These are phyloP conservation scores for Macadamia tetraphylla DNA, from an alignment of 164 flowering plant genomes.

Conservation along the genomic window DNA sequence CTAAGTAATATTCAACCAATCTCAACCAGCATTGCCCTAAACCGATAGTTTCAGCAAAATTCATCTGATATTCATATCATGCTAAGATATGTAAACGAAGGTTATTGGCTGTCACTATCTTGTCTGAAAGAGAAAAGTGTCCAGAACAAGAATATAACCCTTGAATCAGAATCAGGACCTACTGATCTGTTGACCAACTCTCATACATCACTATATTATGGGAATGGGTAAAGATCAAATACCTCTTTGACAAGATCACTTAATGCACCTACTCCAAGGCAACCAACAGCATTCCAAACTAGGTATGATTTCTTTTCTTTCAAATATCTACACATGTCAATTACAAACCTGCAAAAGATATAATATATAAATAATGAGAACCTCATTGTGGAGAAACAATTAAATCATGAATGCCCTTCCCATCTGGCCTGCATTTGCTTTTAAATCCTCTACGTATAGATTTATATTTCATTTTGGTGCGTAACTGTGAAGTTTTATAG, in stretches of 20 bases:
- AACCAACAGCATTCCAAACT: constrained; percentile 80
- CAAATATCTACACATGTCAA: constrained; percentile 61
- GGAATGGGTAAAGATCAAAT: constrained; percentile 5
- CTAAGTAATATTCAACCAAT: neutral
- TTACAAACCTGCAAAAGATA: constrained; percentile 57
- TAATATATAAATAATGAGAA: neutral
- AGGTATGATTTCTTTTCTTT: constrained; percentile 80
- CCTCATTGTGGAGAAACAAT: neutral
- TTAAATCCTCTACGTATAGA: neutral
- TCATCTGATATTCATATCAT: neutral
- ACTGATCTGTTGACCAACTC: neutral
- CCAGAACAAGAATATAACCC: neutral
- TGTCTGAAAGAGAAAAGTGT: neutral
- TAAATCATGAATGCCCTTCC: no score
- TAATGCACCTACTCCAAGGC: constrained; percentile 72
- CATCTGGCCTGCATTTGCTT: no score
- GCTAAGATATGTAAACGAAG: neutral
- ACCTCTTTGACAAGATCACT: constrained; percentile 88
- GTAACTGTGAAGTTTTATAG: neutral
- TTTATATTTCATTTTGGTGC: neutral
- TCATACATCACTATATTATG: neutral
- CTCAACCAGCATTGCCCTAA: neutral
- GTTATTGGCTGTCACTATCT: neutral
- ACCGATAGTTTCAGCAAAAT: neutral
- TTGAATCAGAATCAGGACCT: neutral